Conservation (phyloP, 2,329 filamentous ascomycete species). For the Microcyclospora pomicola region DNA sequence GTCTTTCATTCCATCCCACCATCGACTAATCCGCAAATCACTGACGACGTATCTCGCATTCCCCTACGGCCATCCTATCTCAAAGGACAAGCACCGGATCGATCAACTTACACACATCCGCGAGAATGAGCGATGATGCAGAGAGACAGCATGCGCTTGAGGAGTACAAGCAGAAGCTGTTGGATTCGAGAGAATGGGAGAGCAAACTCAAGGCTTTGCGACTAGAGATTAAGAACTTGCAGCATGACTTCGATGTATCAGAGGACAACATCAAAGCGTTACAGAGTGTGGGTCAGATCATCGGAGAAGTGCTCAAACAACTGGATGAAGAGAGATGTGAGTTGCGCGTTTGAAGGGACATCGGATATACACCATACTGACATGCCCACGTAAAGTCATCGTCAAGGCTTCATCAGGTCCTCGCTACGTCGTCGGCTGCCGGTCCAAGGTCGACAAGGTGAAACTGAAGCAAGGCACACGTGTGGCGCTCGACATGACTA, state of each 20-base stretch:
- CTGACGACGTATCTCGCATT: too few species aligned
- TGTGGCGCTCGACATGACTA: constrained; percentile 97
- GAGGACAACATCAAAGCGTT: constrained; percentile 99
- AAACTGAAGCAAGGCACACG: constrained; percentile 98
- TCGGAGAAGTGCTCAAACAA: constrained; percentile 97
- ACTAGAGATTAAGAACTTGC: constrained; percentile 87
- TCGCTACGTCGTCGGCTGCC: constrained; percentile 93
- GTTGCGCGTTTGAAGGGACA: constrained; percentile 22
- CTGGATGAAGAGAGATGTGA: constrained; percentile 95
- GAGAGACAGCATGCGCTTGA: constrained; percentile 39
- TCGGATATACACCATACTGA: constrained; percentile 2
- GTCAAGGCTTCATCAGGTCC: constrained; percentile 96
- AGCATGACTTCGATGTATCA: constrained; percentile 89
- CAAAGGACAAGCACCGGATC: too few species aligned
- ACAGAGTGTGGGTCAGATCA: constrained; percentile 98
- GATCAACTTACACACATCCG: neutral
- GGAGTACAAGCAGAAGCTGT: constrained; percentile 41
- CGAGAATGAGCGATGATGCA: constrained; percentile 26
- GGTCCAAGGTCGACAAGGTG: constrained; percentile 92
- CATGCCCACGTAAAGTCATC: constrained; percentile 51
- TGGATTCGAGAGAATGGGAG: constrained; percentile 97
- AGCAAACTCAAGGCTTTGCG: constrained; percentile 90
- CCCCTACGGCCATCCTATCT: too few species aligned
- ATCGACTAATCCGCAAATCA: too few species aligned
- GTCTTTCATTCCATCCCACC: neutral